phyloP scores from a whole-genome alignment of 2,329 filamentous ascomycete genomes.

The Colletotrichum tabaci region DNA sequence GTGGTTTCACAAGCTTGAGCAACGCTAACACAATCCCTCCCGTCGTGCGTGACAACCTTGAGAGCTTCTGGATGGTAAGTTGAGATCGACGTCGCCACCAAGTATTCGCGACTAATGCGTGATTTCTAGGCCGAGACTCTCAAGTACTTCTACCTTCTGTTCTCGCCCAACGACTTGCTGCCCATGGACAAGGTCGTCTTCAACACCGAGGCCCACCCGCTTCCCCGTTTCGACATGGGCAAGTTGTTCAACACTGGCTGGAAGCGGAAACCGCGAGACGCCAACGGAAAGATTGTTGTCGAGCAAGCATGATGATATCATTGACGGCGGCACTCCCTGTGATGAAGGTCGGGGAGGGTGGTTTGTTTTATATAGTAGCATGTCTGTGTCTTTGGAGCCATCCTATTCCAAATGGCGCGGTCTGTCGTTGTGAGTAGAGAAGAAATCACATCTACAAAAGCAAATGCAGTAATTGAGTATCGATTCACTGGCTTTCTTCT shows the following conservation, averaged over 20 bases:
- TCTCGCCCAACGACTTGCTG: constrained; percentile 85
- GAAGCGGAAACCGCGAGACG: constrained; percentile 76
- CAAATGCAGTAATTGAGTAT: neutral
- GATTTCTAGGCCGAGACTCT: constrained; percentile 88
- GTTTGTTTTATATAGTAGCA: constrained; percentile 33
- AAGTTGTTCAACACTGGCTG: constrained; percentile 86
- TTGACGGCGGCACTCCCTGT: constrained; percentile 18
- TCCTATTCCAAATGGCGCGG: constrained; percentile 12
- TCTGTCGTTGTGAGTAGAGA: constrained; percentile 32
- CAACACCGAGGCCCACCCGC: constrained; percentile 94
- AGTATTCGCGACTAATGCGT: constrained; percentile 3
- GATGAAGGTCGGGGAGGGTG: constrained; percentile 17
- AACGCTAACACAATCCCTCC: constrained; percentile 83
- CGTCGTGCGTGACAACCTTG: constrained; percentile 88
- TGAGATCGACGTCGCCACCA: neutral
- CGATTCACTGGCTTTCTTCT: neutral
- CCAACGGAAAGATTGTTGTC: constrained; percentile 56
- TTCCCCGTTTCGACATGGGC: constrained; percentile 89
- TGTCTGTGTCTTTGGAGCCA: constrained; percentile 26
- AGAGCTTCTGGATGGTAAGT: constrained; percentile 96
- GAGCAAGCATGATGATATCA: constrained; percentile 31
- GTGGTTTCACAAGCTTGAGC: constrained; percentile 85
- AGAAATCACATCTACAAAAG: neutral
- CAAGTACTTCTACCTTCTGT: constrained; percentile 97
- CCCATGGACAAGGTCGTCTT: constrained; percentile 90